Conservation (phyloP, 495 filamentous ascomycete species). For the Xylaria flabelliformis region DNA sequence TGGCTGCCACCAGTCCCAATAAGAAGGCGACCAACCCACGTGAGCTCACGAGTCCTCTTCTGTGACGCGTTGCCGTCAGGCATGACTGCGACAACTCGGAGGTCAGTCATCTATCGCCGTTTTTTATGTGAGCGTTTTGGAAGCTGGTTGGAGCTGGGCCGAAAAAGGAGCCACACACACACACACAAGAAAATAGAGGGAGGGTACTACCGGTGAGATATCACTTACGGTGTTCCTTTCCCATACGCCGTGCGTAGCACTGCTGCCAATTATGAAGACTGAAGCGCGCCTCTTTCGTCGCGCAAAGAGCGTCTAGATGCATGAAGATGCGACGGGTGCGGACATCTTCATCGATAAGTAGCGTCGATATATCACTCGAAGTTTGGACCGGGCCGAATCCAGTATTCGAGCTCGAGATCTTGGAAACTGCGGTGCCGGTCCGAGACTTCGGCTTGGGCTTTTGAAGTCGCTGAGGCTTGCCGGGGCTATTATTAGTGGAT, state of each 20-base stretch:
- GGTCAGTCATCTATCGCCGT: not conserved
- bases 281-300: conserved; percentile 53
- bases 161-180: not conserved
- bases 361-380: conserved; percentile 9
- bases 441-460: not conserved
- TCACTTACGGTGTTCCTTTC: conserved; percentile 14
- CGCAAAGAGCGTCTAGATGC: conserved; percentile 55
- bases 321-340: conserved; percentile 56
- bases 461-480: not conserved
- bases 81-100: conserved; percentile 30
- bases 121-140: not conserved
- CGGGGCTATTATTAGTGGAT: conserved; percentile 8
- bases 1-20: conserved; percentile 26
- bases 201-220: not conserved
- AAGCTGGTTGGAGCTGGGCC: not conserved
- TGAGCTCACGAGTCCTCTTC: conserved; percentile 28
- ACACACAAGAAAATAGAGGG: not conserved
- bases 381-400: not conserved
- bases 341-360: conserved; percentile 47
- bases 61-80: conserved; percentile 45
- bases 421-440: not conserved
- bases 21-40: conserved; percentile 33
- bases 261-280: conserved; percentile 57
- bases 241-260: conserved; percentile 45
- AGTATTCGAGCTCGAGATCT: not conserved